Percentiles rank a stretch among this genome's conserved stretches.
Conservation (phyloP, 495 filamentous ascomycete species). For the Jackrogersella minutella region DNA sequence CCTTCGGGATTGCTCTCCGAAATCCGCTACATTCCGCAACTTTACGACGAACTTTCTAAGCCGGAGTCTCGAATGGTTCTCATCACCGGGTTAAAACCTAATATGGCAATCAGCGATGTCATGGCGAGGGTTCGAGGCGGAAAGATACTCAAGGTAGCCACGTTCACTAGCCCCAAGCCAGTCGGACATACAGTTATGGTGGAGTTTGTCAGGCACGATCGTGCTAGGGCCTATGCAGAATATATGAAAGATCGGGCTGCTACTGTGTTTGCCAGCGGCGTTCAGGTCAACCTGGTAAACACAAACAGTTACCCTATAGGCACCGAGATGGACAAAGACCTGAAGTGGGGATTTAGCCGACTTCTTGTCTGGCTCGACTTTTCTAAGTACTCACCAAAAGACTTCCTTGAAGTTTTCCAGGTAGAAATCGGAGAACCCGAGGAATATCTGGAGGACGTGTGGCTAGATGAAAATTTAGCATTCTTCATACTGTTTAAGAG, state of each 20-base stretch:
- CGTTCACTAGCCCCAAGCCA: neutral
- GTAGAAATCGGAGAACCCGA: neutral
- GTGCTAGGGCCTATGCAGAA: neutral
- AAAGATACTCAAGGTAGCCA: neutral
- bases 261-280: neutral
- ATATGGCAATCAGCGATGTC: neutral
- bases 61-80: conserved; percentile 7
- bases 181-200: conserved; percentile 5
- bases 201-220: neutral
- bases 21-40: conserved; percentile 11
- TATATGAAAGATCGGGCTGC: neutral
- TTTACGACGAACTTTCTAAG: neutral
- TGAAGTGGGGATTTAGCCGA: neutral
- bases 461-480: neutral
- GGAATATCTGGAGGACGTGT: conserved; percentile 18
- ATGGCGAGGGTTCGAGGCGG: conserved; percentile 22
- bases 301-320: conserved; percentile 3
- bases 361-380: neutral
- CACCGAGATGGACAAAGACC: neutral
- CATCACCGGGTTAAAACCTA: conserved; percentile 1
- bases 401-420: conserved; percentile 6
- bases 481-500: conserved; percentile 14
- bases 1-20: conserved; percentile 11
- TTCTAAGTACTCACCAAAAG: neutral
- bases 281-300: neutral